Evolutionary conservation across 1,284 basidiomycete genomes (phyloP), one percentile per base, ranked within the genome.

Genomic region (Sutorius eximius): DNA sequence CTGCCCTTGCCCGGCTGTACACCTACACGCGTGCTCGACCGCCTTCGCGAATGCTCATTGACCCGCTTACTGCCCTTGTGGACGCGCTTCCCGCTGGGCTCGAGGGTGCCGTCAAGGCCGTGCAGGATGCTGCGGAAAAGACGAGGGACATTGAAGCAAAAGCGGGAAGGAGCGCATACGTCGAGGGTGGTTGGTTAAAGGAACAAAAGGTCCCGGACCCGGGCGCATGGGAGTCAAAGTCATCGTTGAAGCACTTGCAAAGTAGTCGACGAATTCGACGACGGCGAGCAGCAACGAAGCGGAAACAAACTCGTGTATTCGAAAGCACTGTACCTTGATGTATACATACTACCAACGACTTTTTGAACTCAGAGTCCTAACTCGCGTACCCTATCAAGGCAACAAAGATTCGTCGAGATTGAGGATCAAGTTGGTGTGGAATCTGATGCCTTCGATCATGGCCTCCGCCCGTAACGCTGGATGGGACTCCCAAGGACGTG

Each of bases 91-190:
- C 74, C 15, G 62, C 66, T 38, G 76, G 79, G 57, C 75, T 86
- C 41, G 67, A 66, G 0, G 71, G 66, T 5, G 89, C 93, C 0
- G 83, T 90, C 27, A 71, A 75, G 43, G 82, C 80, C 0, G 92
- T 89, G 1, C 75, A 75, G 16, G 75, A 78, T 6, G 92, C 92
- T 1, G 88, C 93, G 2, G 86, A 90, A 58, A 75, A 75, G 53
- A 94, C 92, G 24, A 85, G 79, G 61, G 73, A 88, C 55, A 72
- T 95, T 3, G 84, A 86, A 33, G 95, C 95, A 2, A 93, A 89
- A 73, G 94, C 91, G 2, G 95, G 95, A 0, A 76, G 95, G 60
- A 94, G 91, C 59, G 91, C 92, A 1, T 97, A 97, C 71, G 85
- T 96, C 42, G 89, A 89, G 62, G 82, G 86, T 46, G 83, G 86